A percentile compares a stretch with the other conserved stretches of the same genome.
These are phyloP conservation scores for Solanum hybrid DNA, from an alignment of 305 asterid species.

Conservation along the genomic window DNA sequence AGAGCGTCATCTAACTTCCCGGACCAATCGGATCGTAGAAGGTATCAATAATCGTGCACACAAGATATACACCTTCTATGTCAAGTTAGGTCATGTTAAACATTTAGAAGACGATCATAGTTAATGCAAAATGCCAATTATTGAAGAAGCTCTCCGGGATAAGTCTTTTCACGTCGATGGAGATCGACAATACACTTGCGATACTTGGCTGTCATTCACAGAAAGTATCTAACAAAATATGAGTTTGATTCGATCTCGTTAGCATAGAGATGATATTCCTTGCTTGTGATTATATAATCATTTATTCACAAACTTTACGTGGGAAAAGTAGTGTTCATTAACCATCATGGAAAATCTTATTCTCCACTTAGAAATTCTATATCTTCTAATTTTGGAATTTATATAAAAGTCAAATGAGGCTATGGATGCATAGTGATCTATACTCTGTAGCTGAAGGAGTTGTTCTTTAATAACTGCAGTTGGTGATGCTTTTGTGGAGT, in stretches of 20 bases:
- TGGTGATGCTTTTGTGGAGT: slow-evolving; percentile 94
- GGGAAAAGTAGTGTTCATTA: neutral
- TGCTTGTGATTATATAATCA: neutral
- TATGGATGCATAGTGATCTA: neutral
- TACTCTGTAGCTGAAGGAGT: neutral
- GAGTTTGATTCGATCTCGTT: neutral
- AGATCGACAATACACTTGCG: neutral
- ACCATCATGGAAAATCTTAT: neutral
- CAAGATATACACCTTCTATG: neutral
- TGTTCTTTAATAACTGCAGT: slow-evolving; percentile 32
- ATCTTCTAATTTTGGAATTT: neutral
- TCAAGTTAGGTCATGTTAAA: neutral
- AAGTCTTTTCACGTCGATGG: neutral
- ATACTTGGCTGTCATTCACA: neutral
- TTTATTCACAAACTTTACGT: neutral
- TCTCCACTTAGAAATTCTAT: neutral
- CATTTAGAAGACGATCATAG: neutral
- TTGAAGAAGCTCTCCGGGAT: neutral
- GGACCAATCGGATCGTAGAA: neutral
- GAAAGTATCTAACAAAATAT: neutral
- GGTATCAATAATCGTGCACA: neutral
- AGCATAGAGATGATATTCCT: neutral
- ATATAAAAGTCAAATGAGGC: neutral
- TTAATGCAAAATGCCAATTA: neutral
- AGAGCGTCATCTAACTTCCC: too few relatives aligned